These are phyloP conservation scores for Penicillium sp. DNA, from an alignment of 2,329 filamentous ascomycete genomes.

Conservation along the genomic window DNA sequence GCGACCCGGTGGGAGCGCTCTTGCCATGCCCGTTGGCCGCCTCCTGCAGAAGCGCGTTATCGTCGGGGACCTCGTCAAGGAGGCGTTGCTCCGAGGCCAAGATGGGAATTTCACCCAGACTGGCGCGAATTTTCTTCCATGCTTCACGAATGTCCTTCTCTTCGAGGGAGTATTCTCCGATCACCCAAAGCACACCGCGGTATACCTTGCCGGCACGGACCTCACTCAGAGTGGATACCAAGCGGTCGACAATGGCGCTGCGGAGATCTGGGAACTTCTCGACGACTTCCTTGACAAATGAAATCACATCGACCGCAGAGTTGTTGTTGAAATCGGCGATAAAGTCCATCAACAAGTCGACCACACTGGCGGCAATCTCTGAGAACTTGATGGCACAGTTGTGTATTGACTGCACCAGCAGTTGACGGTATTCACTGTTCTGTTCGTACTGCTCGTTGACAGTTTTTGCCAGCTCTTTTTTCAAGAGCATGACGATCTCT, in stretches of 20 bases:
- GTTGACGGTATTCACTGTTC: conserved; percentile 88
- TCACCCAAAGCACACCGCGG: conserved; percentile 91
- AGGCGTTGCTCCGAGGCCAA: conserved; percentile 89
- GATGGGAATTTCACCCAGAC: conserved; percentile 93
- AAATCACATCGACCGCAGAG: conserved; percentile 94
- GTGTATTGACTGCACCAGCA: conserved; percentile 95
- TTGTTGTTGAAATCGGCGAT: conserved; percentile 97
- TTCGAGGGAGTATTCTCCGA: conserved; percentile 93
- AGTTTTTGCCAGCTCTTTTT: conserved; percentile 96
- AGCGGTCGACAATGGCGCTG: conserved; percentile 75
- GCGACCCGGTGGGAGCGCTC: conserved; percentile 71
- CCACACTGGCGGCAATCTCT: conserved; percentile 92
- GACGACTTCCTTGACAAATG: conserved; percentile 97
- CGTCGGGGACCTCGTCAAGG: conserved; percentile 73
- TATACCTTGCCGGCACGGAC: conserved; percentile 97
- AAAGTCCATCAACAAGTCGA: conserved; percentile 97
- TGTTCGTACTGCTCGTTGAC: conserved; percentile 97
- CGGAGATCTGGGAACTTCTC: conserved; percentile 94
- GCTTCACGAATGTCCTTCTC: conserved; percentile 91
- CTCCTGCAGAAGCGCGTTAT: conserved; percentile 57
- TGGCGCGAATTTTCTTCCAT: conserved; percentile 92
- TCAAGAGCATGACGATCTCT: conserved; percentile 89
- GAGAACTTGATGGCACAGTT: conserved; percentile 99
- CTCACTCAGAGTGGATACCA: conserved; percentile 85
- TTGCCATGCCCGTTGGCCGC: conserved; percentile 79